Conservation (phyloP, 441 rosid genomes). For the Corymbia calophylla region DNA sequence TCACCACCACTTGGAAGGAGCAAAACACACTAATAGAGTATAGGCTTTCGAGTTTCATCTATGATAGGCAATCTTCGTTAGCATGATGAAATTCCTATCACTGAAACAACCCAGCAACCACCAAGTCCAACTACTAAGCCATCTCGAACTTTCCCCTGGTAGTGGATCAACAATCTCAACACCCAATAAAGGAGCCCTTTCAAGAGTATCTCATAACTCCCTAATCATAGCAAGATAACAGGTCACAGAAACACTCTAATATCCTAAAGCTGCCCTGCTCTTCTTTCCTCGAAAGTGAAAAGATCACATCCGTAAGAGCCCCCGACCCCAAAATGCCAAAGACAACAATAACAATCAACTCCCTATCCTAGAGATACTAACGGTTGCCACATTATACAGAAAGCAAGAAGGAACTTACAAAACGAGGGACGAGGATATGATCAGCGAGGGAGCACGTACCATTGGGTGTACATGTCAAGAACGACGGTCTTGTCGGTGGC, state of each 20-base stretch:
- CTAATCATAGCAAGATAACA: background rate
- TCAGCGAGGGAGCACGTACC: conserved; percentile 27
- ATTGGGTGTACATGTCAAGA: conserved; percentile 94
- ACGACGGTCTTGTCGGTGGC: conserved; percentile 80
- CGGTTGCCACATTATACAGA: background rate
- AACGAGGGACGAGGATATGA: background rate
- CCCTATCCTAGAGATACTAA: background rate
- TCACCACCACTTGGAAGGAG: background rate
- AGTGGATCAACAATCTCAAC: background rate
- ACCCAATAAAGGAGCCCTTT: background rate
- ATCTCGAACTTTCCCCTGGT: background rate
- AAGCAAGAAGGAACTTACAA: background rate
- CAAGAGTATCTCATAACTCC: background rate
- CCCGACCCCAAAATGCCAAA: background rate
- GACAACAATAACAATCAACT: background rate
- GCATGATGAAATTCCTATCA: background rate
- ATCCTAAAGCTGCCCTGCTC: background rate
- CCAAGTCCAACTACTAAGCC: background rate
- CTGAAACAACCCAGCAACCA: background rate
- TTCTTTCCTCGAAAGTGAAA: background rate
- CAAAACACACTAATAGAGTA: background rate
- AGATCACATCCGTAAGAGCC: background rate
- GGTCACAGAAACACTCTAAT: background rate
- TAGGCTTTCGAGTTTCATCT: background rate
- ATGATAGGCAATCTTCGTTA: background rate